Percentiles rank a stretch among this genome's conserved stretches.
Conservation (phyloP, 805 yeast species). For the Ogataea salicorniae region DNA sequence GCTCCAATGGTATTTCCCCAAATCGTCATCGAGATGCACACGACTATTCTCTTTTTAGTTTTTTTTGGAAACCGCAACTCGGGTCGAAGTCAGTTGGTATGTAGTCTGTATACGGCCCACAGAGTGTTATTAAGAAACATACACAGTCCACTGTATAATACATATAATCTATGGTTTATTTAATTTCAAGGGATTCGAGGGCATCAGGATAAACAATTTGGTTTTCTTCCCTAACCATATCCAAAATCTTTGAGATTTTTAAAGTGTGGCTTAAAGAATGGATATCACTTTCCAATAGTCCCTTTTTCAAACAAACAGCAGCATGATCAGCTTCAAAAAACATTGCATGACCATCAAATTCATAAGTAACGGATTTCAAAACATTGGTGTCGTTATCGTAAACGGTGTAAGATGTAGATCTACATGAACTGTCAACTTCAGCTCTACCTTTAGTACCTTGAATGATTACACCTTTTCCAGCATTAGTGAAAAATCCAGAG, state of each 20-base stretch:
- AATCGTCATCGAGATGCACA: too few species aligned
- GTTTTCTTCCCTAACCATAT: slow-evolving; percentile 38
- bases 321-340: slow-evolving; percentile 52
- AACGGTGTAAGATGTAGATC: slow-evolving; percentile 26
- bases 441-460: slow-evolving; percentile 19
- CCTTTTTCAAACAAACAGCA: slow-evolving; percentile 39
- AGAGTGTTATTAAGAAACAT: too few species aligned
- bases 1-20: too few species aligned
- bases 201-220: slow-evolving; percentile 35
- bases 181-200: slow-evolving; percentile 14
- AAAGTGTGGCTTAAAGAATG: slow-evolving; percentile 40
- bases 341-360: slow-evolving; percentile 39
- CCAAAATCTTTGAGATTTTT: slow-evolving; percentile 41
- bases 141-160: too few species aligned
- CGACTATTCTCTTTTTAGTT: too few species aligned
- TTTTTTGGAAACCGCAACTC: too few species aligned
- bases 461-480: slow-evolving; percentile 4
- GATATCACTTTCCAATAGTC: slow-evolving; percentile 32
- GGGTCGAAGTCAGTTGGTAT: too few species aligned
- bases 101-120: too few species aligned
- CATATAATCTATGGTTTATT: too few species aligned
- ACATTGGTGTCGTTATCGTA: slow-evolving; percentile 23
- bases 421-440: slow-evolving; percentile 11
- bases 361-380: slow-evolving; percentile 23
- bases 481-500: slow-evolving; percentile 8